These are phyloP conservation scores for Agaricus subrufescens DNA, from an alignment of 768 basidiomycete species.

Conservation along the genomic window DNA sequence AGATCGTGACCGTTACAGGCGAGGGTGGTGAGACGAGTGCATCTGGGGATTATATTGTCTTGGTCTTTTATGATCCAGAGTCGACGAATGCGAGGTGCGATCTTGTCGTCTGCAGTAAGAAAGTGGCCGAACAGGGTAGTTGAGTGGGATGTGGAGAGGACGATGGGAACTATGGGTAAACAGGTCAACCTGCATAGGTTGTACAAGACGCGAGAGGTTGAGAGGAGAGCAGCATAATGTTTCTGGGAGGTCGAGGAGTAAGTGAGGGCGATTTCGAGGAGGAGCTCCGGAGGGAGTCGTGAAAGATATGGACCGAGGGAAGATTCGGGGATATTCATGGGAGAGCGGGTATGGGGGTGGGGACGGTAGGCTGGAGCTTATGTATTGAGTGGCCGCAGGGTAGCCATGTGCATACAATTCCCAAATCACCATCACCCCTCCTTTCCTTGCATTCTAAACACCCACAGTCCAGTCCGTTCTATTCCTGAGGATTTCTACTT, in stretches of 20 bases:
- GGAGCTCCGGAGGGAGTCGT: background rate
- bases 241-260: background rate
- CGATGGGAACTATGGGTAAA: background rate
- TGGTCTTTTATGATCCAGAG: conserved; percentile 1
- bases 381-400: background rate
- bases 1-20: conserved; percentile 4
- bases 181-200: background rate
- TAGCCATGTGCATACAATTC: too few relatives aligned
- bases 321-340: background rate
- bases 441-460: too few relatives aligned
- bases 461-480: too few relatives aligned
- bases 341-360: background rate
- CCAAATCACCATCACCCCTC: too few relatives aligned
- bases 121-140: background rate
- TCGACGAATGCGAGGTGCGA: conserved; percentile 3
- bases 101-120: background rate
- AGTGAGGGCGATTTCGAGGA: background rate
- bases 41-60: background rate
- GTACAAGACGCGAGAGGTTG: background rate
- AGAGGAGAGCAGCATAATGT: background rate
- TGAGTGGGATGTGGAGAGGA: background rate
- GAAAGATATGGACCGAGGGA: background rate
- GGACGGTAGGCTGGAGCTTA: background rate
- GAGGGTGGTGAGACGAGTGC: conserved; percentile 1
- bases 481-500: too few relatives aligned